Percentiles rank a stretch among this genome's conserved stretches.
Conservation (phyloP, 768 basidiomycete genomes). For the Filobasidium floriforme region DNA sequence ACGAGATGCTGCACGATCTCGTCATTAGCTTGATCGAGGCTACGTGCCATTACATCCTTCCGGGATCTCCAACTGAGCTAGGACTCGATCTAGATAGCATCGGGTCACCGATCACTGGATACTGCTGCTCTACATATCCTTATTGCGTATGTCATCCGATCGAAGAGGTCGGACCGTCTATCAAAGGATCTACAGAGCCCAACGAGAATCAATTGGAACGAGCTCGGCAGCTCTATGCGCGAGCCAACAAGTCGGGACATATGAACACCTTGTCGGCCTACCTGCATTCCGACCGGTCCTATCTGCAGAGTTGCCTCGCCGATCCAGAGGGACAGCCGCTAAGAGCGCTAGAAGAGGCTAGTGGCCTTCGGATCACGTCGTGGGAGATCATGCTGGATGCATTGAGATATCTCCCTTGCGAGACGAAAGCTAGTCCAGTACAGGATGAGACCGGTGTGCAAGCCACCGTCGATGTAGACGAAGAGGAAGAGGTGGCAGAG, state of each 20-base stretch:
- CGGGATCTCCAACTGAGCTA: conserved; percentile 28
- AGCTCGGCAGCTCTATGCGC: conserved; percentile 17
- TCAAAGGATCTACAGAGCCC: background rate
- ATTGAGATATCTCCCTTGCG: conserved; percentile 30
- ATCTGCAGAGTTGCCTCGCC: conserved; percentile 35
- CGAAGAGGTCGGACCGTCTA: background rate
- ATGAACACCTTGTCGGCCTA: conserved; percentile 28
- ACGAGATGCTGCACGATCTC: conserved; percentile 27
- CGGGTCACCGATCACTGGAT: conserved; percentile 20
- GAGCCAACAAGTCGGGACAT: conserved; percentile 22
- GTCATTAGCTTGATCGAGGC: conserved; percentile 39
- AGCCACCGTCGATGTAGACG: background rate
- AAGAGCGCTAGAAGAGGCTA: conserved; percentile 26
- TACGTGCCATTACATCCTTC: conserved; percentile 40
- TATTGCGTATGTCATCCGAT: conserved; percentile 14
- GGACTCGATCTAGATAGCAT: conserved; percentile 33
- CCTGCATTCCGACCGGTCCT: conserved; percentile 35
- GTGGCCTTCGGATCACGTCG: conserved; percentile 27
- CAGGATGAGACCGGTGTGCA: background rate
- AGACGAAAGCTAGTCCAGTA: background rate
- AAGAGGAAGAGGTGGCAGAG: conserved; percentile 1
- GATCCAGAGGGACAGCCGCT: conserved; percentile 32
- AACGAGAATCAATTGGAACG: conserved; percentile 10
- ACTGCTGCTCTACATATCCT: conserved; percentile 17
- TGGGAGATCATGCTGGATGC: conserved; percentile 33